Conservation (phyloP, 495 filamentous ascomycete species). For the Aspergillus carlsbadensis region DNA sequence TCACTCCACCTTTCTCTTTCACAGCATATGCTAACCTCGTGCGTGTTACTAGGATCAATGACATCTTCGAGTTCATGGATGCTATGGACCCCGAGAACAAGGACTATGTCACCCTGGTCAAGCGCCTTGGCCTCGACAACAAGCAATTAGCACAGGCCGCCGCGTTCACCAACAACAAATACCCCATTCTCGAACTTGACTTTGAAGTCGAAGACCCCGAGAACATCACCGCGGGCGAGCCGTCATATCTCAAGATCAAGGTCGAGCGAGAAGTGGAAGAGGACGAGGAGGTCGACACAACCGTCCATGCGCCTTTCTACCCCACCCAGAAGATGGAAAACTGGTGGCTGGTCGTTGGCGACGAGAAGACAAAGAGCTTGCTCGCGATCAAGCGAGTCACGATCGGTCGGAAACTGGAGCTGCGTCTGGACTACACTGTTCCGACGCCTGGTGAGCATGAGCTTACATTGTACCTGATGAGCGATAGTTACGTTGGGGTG, state of each 20-base stretch:
- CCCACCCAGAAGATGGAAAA: conserved; percentile 93
- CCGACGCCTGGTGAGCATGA: conserved; percentile 82
- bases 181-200: conserved; percentile 88
- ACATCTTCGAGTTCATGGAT: conserved; percentile 98
- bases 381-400: conserved; percentile 94
- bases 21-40: conserved; percentile 34
- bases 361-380: conserved; percentile 79
- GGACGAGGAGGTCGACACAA: conserved; percentile 72
- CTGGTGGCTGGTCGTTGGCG: conserved; percentile 93
- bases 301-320: conserved; percentile 95
- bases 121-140: conserved; percentile 74
- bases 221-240: conserved; percentile 72
- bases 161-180: conserved; percentile 93
- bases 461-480: conserved; percentile 91
- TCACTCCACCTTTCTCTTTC: conserved; percentile 17
- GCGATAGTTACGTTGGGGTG: conserved; percentile 95
- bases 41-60: conserved; percentile 59
- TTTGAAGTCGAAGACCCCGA: conserved; percentile 84
- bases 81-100: conserved; percentile 94
- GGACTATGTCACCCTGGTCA: conserved; percentile 71
- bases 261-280: conserved; percentile 83
- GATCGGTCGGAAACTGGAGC: conserved; percentile 72
- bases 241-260: conserved; percentile 80
- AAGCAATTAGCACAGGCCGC: conserved; percentile 85
- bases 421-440: conserved; percentile 84